Evolutionary conservation across 495 filamentous ascomycete genomes (phyloP).

Genomic region (Daldinia bambusicola): DNA sequence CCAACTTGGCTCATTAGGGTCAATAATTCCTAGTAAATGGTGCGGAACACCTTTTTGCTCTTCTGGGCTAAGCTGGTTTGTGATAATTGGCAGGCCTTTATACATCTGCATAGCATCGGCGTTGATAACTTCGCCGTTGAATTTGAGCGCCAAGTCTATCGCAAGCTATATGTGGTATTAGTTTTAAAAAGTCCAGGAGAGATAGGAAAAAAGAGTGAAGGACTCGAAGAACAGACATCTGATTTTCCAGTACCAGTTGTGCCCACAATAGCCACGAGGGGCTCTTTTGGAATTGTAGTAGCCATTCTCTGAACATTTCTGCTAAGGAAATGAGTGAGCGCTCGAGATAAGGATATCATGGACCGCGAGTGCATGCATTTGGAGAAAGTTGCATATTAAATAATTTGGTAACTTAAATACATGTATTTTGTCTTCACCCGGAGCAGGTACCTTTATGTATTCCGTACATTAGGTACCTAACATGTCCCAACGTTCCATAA

Average conservation of each 20-base stretch:
- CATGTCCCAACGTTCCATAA: no score
- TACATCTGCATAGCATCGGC: constrained; percentile 99
- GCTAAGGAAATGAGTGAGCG: background rate
- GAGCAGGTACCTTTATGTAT: no score
- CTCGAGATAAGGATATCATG: constrained; percentile 19
- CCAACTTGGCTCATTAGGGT: constrained; percentile 81
- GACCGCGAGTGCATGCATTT: constrained; percentile 1
- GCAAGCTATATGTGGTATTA: constrained; percentile 72
- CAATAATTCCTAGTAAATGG: constrained; percentile 84
- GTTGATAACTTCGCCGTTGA: constrained; percentile 97
- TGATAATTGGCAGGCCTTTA: constrained; percentile 89
- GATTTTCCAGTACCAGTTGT: constrained; percentile 98
- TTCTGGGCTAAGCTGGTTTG: constrained; percentile 82
- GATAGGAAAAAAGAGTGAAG: background rate
- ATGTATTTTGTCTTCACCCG: background rate
- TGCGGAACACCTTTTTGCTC: constrained; percentile 88
- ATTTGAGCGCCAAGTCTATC: constrained; percentile 82
- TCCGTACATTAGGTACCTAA: no score
- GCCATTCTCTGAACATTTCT: constrained; percentile 43
- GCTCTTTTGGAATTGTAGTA: constrained; percentile 50
- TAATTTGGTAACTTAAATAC: background rate
- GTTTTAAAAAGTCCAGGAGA: background rate
- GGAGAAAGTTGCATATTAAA: background rate
- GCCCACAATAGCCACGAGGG: constrained; percentile 86
- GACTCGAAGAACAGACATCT: constrained; percentile 69